Evolutionary conservation across 2,329 filamentous ascomycete species (phyloP), one percentile per base, ranked within the genome.

Genomic region (Venturia aucupariae): DNA sequence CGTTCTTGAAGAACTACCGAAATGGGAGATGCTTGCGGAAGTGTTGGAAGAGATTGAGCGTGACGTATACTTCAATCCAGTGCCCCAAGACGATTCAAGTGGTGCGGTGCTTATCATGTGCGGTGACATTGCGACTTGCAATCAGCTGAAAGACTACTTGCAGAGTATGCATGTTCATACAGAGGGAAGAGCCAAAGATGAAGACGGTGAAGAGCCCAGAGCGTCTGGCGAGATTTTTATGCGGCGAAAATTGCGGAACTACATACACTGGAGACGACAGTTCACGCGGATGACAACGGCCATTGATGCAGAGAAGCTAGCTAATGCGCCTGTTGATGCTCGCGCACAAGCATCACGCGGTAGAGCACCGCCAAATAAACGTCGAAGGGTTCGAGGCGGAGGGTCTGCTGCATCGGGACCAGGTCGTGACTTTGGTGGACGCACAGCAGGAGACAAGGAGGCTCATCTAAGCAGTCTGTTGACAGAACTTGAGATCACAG

Each of bases 51-150:
- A 99, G 75, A 96, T 99, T 69, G 94, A 97, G 71, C 85, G 88
- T 63, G 92, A 96, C 71, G 81, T 91, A 19, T 94, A 95, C 73
- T 88, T 95, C 71, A 92, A 95, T 67, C 89, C 90, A 6, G 78
- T 81, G 10, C 77, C 82, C n/a, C 82, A 84, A 64, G 91, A 94
- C 73, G 90, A 92, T 70, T 96, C 92, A 0, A 96, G 92, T 72
- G 90, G 90, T n/a, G 90, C 90, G 2, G 91, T 96, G 61, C 79
- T 99, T 41, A 90, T 99, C 73, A 97, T 99, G 94, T 97, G 93
- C 72, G 88, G 88, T 32, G 93, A 96, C 70, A 86, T 90, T 65
- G 86, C 87, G 64, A 96, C 91, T 10, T 96, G 90, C 71, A 84
- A 89, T 17, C 94, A 99, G 70, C 80, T 99, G 51, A 86, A 91